Evolutionary conservation across 148 eudicot species (phyloP).

Genomic region (Chenopodium berlandieri): DNA sequence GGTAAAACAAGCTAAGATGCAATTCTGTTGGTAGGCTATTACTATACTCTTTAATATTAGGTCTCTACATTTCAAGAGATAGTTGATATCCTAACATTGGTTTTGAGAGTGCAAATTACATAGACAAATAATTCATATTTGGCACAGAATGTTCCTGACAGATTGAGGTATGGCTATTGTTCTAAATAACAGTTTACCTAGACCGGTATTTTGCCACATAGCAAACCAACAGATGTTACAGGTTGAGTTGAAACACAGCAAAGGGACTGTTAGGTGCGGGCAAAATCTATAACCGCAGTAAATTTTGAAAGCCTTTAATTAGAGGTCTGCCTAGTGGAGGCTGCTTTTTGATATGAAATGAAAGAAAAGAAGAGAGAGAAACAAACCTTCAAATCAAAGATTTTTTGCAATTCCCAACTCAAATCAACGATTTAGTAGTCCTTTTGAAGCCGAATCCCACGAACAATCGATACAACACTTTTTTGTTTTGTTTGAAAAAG

Average conservation of each 20-base stretch:
- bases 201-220: conserved; percentile 60
- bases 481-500: no score
- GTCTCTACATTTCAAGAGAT: background rate
- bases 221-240: conserved; percentile 3
- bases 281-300: conserved; percentile 59
- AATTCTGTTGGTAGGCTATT: background rate
- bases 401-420: no score
- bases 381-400: no score
- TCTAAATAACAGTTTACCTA: conserved; percentile 74
- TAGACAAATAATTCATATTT: conserved; percentile 40
- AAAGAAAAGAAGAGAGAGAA: no score
- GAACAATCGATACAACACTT: no score
- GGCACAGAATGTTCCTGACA: conserved; percentile 79
- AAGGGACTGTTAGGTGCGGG: background rate
- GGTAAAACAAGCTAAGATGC: background rate
- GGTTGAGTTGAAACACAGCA: background rate
- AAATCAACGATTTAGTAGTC: no score
- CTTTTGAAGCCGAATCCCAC: no score
- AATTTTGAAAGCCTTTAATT: conserved; percentile 70
- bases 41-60: background rate
- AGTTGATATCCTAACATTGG: background rate
- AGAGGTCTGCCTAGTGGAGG: conserved; percentile 77
- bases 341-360: conserved; percentile 72
- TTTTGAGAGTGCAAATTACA: background rate
- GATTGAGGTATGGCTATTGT: conserved; percentile 75